phyloP scores from a whole-genome alignment of 1,284 basidiomycete species.

The Coniferiporia weirii region DNA sequence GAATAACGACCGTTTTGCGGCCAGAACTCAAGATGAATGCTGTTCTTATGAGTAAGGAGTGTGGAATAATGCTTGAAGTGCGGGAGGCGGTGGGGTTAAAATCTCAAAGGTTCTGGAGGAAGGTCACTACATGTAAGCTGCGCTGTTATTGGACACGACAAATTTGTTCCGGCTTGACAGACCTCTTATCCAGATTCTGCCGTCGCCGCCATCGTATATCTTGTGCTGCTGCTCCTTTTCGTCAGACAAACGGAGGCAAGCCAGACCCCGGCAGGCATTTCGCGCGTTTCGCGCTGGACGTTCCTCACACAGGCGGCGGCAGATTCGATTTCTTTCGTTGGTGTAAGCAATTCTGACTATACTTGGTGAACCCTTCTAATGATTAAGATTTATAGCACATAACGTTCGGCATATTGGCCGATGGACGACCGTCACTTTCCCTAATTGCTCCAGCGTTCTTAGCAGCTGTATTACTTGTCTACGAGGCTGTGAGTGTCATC shows the following conservation, averaged over 20 bases:
- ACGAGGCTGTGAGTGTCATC: conserved; percentile 57
- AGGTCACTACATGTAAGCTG: conserved; percentile 74
- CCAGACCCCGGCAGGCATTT: conserved; percentile 73
- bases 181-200: conserved; percentile 56
- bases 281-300: conserved; percentile 75
- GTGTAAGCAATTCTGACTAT: conserved; percentile 31
- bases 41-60: conserved; percentile 70
- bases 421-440: conserved; percentile 73
- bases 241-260: conserved; percentile 69
- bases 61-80: conserved; percentile 68
- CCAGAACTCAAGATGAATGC: conserved; percentile 57
- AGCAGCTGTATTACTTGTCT: conserved; percentile 63
- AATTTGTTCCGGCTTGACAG: background rate
- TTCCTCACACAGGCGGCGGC: conserved; percentile 73
- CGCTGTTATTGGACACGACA: background rate
- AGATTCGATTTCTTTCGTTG: conserved; percentile 78
- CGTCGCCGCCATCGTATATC: conserved; percentile 59
- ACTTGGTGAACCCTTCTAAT: background rate
- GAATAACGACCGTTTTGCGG: conserved; percentile 49
- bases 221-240: conserved; percentile 61
- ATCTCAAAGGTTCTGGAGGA: conserved; percentile 70
- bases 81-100: conserved; percentile 63
- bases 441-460: conserved; percentile 79
- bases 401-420: conserved; percentile 76
- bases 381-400: conserved; percentile 45